These are phyloP conservation scores for Saccharomyces hybrid DNA, from an alignment of 1,139 yeast genomes.

Conservation along the genomic window DNA sequence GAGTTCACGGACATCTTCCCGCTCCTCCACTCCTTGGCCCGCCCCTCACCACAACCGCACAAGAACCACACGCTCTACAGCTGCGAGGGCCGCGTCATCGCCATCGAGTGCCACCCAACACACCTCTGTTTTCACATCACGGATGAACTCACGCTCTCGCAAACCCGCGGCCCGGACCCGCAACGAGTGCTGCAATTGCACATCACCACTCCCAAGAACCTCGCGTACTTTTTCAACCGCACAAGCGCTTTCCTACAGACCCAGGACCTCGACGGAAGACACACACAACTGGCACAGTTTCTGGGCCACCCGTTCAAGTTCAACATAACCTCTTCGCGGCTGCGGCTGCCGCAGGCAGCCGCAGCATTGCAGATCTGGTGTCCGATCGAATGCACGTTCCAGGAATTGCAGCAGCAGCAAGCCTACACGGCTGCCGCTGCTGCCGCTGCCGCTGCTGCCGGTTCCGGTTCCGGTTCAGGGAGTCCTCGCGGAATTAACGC, in stretches of 20 bases:
- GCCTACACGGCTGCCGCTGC: background rate
- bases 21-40: background rate
- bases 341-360: no score
- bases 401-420: slow-evolving; percentile 11
- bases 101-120: slow-evolving; percentile 2
- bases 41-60: background rate
- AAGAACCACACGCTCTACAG: background rate
- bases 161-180: background rate
- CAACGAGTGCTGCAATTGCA: slow-evolving; percentile 9
- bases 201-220: slow-evolving; percentile 9
- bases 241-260: background rate
- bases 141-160: background rate
- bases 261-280: background rate
- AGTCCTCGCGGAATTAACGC: background rate
- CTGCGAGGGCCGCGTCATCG: slow-evolving; percentile 7
- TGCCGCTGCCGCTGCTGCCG: background rate
- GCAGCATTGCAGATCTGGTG: slow-evolving; percentile 16
- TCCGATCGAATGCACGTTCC: slow-evolving; percentile 23
- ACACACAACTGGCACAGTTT: background rate
- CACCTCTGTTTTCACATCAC: slow-evolving; percentile 2
- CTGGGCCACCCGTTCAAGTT: slow-evolving; percentile 7
- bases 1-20: background rate
- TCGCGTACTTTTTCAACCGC: slow-evolving; percentile 2
- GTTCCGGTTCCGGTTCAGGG: background rate
- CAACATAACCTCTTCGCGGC: slow-evolving; percentile 2